Conservation (phyloP, 495 filamentous ascomycete genomes). For the Podospora anserina region DNA sequence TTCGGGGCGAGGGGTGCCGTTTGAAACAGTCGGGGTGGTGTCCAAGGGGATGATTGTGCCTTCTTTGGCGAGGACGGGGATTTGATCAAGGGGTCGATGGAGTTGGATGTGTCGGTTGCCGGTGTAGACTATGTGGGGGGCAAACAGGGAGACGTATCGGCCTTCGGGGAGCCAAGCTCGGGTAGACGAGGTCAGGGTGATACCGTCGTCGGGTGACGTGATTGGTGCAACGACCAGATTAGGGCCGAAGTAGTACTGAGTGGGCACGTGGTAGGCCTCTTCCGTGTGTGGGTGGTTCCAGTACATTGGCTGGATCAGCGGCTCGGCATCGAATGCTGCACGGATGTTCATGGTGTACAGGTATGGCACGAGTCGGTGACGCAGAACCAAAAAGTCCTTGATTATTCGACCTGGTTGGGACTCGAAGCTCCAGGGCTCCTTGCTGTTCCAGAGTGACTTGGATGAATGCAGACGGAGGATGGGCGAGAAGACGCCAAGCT, state of each 20-base stretch:
- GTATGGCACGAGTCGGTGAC: slow-evolving; percentile 56
- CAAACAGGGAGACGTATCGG: slow-evolving; percentile 52
- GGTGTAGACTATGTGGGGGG: slow-evolving; percentile 48
- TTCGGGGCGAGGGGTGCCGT: slow-evolving; percentile 42
- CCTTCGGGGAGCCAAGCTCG: slow-evolving; percentile 51
- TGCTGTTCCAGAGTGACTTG: slow-evolving; percentile 49
- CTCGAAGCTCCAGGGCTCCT: slow-evolving; percentile 57
- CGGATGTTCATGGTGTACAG: slow-evolving; percentile 55
- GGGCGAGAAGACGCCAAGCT: slow-evolving; percentile 56
- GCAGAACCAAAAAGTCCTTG: slow-evolving; percentile 45
- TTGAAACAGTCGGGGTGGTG: slow-evolving; percentile 29
- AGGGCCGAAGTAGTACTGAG: slow-evolving; percentile 55
- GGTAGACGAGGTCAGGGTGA: slow-evolving; percentile 38
- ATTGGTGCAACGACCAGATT: slow-evolving; percentile 54
- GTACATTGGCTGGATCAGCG: slow-evolving; percentile 58
- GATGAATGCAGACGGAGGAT: slow-evolving; percentile 56
- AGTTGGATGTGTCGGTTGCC: slow-evolving; percentile 47
- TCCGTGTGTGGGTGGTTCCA: slow-evolving; percentile 49
- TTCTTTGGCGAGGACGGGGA: slow-evolving; percentile 52
- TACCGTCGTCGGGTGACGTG: slow-evolving; percentile 40
- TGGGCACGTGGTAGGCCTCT: slow-evolving; percentile 49
- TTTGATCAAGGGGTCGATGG: slow-evolving; percentile 40
- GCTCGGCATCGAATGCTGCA: slow-evolving; percentile 41
- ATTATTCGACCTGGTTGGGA: slow-evolving; percentile 40
- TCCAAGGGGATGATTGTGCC: slow-evolving; percentile 56